Evolutionary conservation across 306 rosid species (phyloP), one percentile per base, ranked within the genome.

Genomic region (Oemleria cerasiformis): DNA sequence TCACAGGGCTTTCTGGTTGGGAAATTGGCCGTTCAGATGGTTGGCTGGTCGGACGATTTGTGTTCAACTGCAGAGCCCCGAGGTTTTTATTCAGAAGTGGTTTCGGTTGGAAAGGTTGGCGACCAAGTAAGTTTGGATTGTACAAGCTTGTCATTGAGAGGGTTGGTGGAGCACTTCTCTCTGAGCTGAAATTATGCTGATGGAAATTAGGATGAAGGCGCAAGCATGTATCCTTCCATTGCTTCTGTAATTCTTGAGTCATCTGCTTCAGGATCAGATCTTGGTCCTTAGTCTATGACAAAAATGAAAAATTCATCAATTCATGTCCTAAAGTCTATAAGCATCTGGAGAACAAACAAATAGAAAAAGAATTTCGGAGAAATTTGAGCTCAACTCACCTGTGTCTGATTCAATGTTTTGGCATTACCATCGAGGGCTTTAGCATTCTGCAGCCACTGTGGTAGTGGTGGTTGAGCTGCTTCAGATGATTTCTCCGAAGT

Each of bases 381-480:
- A 62, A 77, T 9, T 45, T 59, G 36, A 71, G 73, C 73, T 66
- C 58, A 70, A 76, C 70, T 67, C 67, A 87, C 90, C 96, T 79
- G 86, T 20, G 83, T 65, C 78, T 84, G 90, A 78, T 89, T 87
- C 57, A 7, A 57, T 50, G 64, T 73, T 80, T 76, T 81, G 40
- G 78, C 78, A 85, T 73, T 81, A 66, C 77, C 83, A 13, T 70
- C 85, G 9, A 39, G 77, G 59, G 84, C 63, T 77, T 83, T 91
- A 23, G 92, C 97, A 73, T 80, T 85, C 84, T 89, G 97, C 80
- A 95, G 75, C 99, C 99, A 95, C 65, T 72, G 97, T 7, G 99
- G 99, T 48, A 95, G 88, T 19, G 86, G 14, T 0, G 83, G 81
- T 60, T 74, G 76, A 23, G 82, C 63, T 47, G 80, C 78, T 77